phyloP scores from a whole-genome alignment of 2,329 filamentous ascomycete genomes.

The Trichothecium sympodiale region DNA sequence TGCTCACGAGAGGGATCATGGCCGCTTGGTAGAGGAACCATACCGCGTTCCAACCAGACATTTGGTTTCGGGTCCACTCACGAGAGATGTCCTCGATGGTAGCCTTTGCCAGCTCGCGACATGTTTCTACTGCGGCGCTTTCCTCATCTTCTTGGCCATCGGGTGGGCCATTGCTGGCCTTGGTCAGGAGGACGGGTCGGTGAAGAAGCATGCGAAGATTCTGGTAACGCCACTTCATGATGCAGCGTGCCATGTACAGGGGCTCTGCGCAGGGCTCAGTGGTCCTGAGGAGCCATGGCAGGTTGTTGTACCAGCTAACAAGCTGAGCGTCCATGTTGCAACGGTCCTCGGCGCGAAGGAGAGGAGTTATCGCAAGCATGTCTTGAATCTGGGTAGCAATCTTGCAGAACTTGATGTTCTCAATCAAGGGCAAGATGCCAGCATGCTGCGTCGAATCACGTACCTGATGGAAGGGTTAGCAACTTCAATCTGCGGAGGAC shows the following conservation, averaged over 20 bases:
- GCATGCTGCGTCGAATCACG: conserved; percentile 47
- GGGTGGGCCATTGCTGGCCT: conserved; percentile 40
- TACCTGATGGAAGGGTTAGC: conserved; percentile 7
- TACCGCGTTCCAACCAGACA: conserved; percentile 71
- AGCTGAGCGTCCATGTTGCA: conserved; percentile 56
- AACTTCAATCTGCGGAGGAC: not conserved
- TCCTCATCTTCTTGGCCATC: conserved; percentile 40
- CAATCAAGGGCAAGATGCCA: conserved; percentile 58
- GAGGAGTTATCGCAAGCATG: conserved; percentile 56
- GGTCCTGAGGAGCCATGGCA: conserved; percentile 54
- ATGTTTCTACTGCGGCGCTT: conserved; percentile 50
- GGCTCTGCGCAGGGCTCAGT: conserved; percentile 59
- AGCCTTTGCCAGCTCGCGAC: conserved; percentile 56
- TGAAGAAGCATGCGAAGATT: conserved; percentile 69
- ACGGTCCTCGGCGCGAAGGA: conserved; percentile 57
- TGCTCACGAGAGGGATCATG: conserved; percentile 65
- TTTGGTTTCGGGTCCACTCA: conserved; percentile 62
- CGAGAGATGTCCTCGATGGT: conserved; percentile 62
- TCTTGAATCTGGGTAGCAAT: conserved; percentile 72
- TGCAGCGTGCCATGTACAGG: conserved; percentile 56
- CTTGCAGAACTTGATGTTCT: conserved; percentile 71
- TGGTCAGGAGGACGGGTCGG: conserved; percentile 58
- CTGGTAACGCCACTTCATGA: conserved; percentile 77
- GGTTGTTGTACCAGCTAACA: conserved; percentile 59
- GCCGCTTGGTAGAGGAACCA: conserved; percentile 75